Evolutionary conservation across 306 rosid genomes (phyloP).

Genomic region (Lathyrus oleraceus): DNA sequence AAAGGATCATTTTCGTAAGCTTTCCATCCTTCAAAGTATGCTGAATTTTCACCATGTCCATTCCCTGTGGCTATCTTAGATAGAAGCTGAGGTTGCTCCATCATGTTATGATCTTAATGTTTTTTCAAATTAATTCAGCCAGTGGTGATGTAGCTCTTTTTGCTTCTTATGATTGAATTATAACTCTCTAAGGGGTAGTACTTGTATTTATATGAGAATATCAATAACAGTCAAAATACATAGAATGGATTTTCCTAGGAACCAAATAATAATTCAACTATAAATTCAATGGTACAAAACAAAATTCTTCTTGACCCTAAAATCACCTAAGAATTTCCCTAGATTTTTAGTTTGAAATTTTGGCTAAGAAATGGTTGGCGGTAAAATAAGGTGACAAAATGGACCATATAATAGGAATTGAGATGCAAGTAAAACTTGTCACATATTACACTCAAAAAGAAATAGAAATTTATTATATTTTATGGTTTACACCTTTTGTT

Average conservation of each 20-base stretch:
- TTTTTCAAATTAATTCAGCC: neutral
- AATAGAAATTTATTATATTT: no score
- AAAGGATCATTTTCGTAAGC: conserved; percentile 70
- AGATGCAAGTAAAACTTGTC: neutral
- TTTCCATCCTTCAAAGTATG: conserved; percentile 86
- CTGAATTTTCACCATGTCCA: conserved; percentile 73
- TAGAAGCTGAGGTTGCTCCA: conserved; percentile 34
- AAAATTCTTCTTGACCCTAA: neutral
- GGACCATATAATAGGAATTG: neutral
- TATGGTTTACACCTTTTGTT: no score
- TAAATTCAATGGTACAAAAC: neutral
- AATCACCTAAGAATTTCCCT: neutral
- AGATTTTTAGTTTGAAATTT: neutral
- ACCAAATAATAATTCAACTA: neutral
- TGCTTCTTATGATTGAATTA: neutral
- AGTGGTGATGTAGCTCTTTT: no score
- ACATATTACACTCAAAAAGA: no score
- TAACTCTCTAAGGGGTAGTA: neutral
- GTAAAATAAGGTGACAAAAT: neutral
- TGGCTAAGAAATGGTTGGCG: neutral
- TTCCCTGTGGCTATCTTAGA: conserved; percentile 68
- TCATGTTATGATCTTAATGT: neutral
- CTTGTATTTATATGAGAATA: no score
- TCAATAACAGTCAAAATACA: no score
- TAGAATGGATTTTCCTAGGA: no score